phyloP scores from a whole-genome alignment of 345 rosid genomes.

The Salix dunnii region DNA sequence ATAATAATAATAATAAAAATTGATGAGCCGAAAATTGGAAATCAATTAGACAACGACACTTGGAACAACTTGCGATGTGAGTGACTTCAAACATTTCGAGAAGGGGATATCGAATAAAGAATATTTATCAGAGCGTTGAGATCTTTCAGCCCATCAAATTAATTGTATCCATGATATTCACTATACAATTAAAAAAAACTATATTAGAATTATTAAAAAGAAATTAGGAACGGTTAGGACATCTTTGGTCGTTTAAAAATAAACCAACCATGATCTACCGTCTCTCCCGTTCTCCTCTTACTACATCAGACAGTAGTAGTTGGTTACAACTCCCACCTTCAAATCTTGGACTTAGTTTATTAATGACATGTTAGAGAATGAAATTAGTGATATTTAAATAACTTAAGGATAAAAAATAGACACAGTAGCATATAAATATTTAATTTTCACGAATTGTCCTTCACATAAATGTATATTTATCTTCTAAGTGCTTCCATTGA shows the following conservation, averaged over 20 bases:
- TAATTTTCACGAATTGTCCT: conserved; percentile 12
- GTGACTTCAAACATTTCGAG: no score
- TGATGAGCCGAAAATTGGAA: no score
- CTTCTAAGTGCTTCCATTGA: conserved; percentile 11
- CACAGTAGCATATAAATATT: background rate
- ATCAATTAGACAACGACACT: no score
- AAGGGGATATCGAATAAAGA: background rate
- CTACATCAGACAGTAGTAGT: conserved; percentile 14
- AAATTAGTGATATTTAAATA: background rate
- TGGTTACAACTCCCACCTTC: conserved; percentile 38
- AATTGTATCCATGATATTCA: conserved; percentile 12
- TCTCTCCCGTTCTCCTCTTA: background rate
- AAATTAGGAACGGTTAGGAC: conserved; percentile 8
- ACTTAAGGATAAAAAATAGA: background rate
- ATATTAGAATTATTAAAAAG: background rate
- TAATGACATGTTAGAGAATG: conserved; percentile 15
- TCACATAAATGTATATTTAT: background rate
- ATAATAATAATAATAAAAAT: no score
- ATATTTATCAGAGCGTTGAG: background rate
- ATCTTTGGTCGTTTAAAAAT: conserved; percentile 21
- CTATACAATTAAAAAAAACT: conserved; percentile 1
- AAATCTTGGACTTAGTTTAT: background rate
- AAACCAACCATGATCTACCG: conserved; percentile 38
- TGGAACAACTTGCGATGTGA: no score
- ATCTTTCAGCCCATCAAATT: background rate